Evolutionary conservation across 768 basidiomycete genomes (phyloP).

Genomic region (Agaricus subrufescens): DNA sequence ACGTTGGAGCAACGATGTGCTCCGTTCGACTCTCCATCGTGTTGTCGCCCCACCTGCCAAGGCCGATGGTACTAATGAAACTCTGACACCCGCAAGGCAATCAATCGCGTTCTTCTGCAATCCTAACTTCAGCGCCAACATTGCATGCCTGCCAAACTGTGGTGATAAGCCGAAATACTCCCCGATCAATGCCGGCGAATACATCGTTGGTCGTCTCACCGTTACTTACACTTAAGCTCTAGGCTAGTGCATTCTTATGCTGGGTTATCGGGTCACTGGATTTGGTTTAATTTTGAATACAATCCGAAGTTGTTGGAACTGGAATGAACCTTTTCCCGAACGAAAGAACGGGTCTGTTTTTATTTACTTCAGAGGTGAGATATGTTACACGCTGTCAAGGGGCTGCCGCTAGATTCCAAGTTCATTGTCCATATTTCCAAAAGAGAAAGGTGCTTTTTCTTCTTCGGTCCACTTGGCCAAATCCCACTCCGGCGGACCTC

Average conservation of each 20-base stretch:
- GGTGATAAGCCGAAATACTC: conserved; percentile 57
- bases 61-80: conserved; percentile 42
- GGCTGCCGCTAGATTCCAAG: neutral
- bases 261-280: neutral
- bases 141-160: conserved; percentile 70
- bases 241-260: neutral
- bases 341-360: too few species aligned
- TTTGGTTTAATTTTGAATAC: neutral
- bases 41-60: conserved; percentile 69
- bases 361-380: neutral
- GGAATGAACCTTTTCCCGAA: neutral
- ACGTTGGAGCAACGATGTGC: conserved; percentile 79
- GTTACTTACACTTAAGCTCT: conserved; percentile 45
- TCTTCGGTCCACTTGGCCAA: conserved; percentile 28
- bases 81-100: conserved; percentile 62
- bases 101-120: conserved; percentile 89
- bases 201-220: conserved; percentile 68
- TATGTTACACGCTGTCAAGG: neutral
- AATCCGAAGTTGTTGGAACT: neutral
- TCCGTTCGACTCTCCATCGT: conserved; percentile 77
- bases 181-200: conserved; percentile 68
- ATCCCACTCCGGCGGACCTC: conserved; percentile 29
- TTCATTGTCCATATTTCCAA: conserved; percentile 14
- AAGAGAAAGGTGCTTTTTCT: conserved; percentile 26
- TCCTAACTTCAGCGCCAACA: conserved; percentile 64